Evolutionary conservation across 495 filamentous ascomycete species (phyloP).

Genomic region (Neurospora cerealis): DNA sequence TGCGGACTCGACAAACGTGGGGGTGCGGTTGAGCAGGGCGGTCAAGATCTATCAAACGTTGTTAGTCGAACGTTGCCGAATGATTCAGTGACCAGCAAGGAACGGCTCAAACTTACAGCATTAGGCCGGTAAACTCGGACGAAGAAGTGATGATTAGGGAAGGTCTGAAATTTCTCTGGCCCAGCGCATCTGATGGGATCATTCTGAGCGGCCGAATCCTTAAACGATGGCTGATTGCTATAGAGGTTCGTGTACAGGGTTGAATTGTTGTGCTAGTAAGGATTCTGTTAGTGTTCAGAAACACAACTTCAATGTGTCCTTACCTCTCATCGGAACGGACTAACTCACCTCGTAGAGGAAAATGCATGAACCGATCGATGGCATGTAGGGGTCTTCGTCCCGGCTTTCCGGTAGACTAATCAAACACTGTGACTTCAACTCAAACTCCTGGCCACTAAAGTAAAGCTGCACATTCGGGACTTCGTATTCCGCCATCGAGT

Average conservation of each 20-base stretch:
- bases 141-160: conserved; percentile 41
- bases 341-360: conserved; percentile 35
- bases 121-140: conserved; percentile 35
- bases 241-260: conserved; percentile 17
- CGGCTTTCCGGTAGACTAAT: conserved; percentile 21
- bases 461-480: conserved; percentile 20
- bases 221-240: conserved; percentile 20
- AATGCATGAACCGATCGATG: conserved; percentile 25
- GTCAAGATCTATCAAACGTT: conserved; percentile 25
- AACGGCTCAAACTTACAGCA: conserved; percentile 20
- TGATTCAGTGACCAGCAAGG: background rate
- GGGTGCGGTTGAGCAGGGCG: conserved; percentile 33
- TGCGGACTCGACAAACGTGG: conserved; percentile 29
- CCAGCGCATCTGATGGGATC: conserved; percentile 28
- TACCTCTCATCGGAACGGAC: background rate
- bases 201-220: conserved; percentile 12
- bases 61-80: background rate
- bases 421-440: conserved; percentile 24
- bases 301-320: background rate
- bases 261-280: conserved; percentile 22
- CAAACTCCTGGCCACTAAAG: conserved; percentile 24
- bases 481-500: conserved; percentile 17
- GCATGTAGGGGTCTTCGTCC: background rate
- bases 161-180: conserved; percentile 27
- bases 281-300: conserved; percentile 11